Conservation (phyloP, 2,329 filamentous ascomycete genomes). For the Thielaviopsis ethacetica region DNA sequence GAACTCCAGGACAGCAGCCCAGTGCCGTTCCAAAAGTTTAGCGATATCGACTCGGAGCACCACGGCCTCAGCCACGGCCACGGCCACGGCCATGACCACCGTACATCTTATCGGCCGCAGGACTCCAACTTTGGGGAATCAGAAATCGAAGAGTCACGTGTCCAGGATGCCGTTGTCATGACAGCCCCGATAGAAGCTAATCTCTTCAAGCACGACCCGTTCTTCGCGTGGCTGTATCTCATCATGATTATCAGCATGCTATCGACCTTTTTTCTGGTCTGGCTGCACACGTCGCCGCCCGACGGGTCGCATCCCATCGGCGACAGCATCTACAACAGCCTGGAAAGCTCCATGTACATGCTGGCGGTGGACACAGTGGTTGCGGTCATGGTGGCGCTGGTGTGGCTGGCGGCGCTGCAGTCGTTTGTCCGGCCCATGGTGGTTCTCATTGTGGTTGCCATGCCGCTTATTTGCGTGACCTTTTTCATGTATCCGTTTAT, state of each 20-base stretch:
- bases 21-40: slow-evolving; percentile 46
- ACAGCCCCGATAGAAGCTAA: slow-evolving; percentile 33
- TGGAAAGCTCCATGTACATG: slow-evolving; percentile 76
- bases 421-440: slow-evolving; percentile 81
- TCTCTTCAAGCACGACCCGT: slow-evolving; percentile 68
- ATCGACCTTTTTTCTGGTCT: slow-evolving; percentile 77
- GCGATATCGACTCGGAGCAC: neutral
- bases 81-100: neutral
- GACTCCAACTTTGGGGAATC: slow-evolving; percentile 29
- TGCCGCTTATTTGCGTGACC: slow-evolving; percentile 71
- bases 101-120: slow-evolving; percentile 18
- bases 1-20: slow-evolving; percentile 31
- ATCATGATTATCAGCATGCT: slow-evolving; percentile 73
- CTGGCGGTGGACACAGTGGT: slow-evolving; percentile 82
- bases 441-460: slow-evolving; percentile 61
- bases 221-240: slow-evolving; percentile 82
- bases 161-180: slow-evolving; percentile 8
- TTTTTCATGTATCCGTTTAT: slow-evolving; percentile 87
- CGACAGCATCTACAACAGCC: slow-evolving; percentile 84
- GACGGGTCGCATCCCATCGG: slow-evolving; percentile 53
- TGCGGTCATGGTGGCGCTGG: slow-evolving; percentile 69
- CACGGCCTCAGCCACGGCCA: neutral
- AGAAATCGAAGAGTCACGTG: slow-evolving; percentile 27
- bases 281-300: slow-evolving; percentile 68
- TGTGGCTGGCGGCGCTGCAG: slow-evolving; percentile 79